Evolutionary conservation across 2,329 filamentous ascomycete genomes (phyloP), one percentile per base, ranked within the genome.

Genomic region (Rutstroemia sydowiana): DNA sequence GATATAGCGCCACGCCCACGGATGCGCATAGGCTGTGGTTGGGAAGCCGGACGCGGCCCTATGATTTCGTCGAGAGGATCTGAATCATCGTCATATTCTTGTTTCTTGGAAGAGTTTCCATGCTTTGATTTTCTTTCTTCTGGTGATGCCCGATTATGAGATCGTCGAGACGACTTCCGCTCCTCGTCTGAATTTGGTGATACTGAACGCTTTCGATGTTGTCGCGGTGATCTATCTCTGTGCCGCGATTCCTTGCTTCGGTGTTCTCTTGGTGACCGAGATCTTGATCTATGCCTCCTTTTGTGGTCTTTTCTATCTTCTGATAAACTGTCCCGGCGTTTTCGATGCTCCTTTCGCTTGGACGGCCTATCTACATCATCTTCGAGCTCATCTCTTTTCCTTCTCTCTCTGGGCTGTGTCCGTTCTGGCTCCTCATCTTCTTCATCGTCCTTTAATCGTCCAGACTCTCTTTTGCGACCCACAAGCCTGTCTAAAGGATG

Each of bases 51-150:
- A 8, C 79, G 82, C 1, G 89, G 89, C 0, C 90, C 91, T 31
- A 95, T 83, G 18, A 92, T 71, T 3, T 85, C 81, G 52, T 90
- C 84, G 3, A 90, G 70, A 1, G 87, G 84, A 64, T 95, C 88
- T 0, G 87, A 90, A 36, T 75, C 73, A n/a, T 70, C 69, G 5
- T 66, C 62, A 32, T 40, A 18, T 51, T 58, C 49, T n/a, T 46
- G 20, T 37, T 59, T 44, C 36, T 16, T 52, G 51, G 13, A 21
- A 9, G 31, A 7, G 9, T 40, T 45, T 48, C 5, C 26, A 21
- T 36, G 39, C 31, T 48, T 47, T 3, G 44, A 26, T 8, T 43
- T 30, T 46, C 39, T 51, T n/a, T 32, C 32, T 18, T 56, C 48
- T 16, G 34, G 21, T 4, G 55, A 58, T 34, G 48, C 54, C 36